Percentiles rank a stretch among this genome's conserved stretches.
These are phyloP conservation scores for Cynara cardunculus DNA, from an alignment of 129 eudicot species.

Conservation along the genomic window DNA sequence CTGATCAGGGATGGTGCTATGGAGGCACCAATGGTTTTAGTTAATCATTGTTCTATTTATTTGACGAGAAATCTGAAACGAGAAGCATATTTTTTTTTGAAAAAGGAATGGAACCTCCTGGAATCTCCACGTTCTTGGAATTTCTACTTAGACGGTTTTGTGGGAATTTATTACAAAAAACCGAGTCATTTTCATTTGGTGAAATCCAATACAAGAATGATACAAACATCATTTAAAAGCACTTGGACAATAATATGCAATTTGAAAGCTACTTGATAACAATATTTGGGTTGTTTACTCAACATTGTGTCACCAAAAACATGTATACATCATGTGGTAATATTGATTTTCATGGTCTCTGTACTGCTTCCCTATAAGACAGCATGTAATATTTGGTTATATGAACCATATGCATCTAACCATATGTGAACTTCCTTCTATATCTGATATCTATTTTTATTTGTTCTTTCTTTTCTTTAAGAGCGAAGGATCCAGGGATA, in stretches of 20 bases:
- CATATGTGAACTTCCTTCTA: background rate
- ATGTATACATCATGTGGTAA: constrained; percentile 3
- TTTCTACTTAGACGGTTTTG: background rate
- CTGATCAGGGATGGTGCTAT: background rate
- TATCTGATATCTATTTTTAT: constrained; percentile 18
- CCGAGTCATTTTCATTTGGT: background rate
- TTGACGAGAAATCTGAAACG: background rate
- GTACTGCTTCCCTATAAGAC: background rate
- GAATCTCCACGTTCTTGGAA: background rate
- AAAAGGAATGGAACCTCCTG: background rate
- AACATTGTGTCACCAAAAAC: background rate
- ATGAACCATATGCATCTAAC: background rate
- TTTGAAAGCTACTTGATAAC: constrained; percentile 10
- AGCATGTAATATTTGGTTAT: constrained; percentile 1
- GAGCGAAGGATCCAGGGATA: constrained; percentile 91
- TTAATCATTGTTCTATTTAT: background rate
- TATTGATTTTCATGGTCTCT: constrained; percentile 8
- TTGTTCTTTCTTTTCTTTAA: constrained; percentile 16
- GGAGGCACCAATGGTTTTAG: background rate
- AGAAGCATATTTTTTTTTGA: background rate
- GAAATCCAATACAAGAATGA: background rate
- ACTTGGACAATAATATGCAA: background rate
- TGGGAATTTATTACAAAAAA: background rate
- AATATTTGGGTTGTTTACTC: background rate
- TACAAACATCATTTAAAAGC: background rate